A percentile compares a stretch with the other conserved stretches of the same genome.
phyloP scores from a whole-genome alignment of 306 rosid genomes.

The Phaseolus lunatus region DNA sequence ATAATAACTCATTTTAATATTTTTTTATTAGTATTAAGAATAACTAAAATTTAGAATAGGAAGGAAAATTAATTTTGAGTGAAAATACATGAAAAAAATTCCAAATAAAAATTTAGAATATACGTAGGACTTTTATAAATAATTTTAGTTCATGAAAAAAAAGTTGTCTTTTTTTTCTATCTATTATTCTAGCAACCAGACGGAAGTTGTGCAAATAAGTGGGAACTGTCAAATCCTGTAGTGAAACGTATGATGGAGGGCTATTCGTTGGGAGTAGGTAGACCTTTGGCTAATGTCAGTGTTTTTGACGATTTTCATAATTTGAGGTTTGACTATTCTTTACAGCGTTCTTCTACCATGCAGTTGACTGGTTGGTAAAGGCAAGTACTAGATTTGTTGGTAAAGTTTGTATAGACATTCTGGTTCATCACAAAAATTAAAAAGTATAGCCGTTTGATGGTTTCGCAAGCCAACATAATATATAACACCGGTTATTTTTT shows the following conservation, averaged over 20 bases:
- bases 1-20: no score
- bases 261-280: background rate
- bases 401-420: background rate
- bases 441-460: background rate
- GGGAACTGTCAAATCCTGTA: background rate
- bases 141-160: no score
- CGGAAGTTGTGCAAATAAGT: background rate
- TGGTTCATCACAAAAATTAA: background rate
- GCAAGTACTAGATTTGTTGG: background rate
- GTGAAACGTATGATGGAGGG: background rate
- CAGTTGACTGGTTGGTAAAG: slow-evolving; percentile 29
- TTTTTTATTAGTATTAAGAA: no score
- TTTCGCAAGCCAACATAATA: background rate
- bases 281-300: background rate
- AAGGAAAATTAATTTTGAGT: no score
- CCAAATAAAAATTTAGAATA: no score
- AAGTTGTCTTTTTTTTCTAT: no score
- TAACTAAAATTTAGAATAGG: no score
- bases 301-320: background rate
- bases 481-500: background rate
- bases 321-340: slow-evolving; percentile 22
- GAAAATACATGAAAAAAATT: no score
- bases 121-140: no score
- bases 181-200: no score
- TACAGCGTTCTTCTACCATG: background rate